Evolutionary conservation across 2,329 filamentous ascomycete species (phyloP).

Genomic region (Endocalyx cinctus): DNA sequence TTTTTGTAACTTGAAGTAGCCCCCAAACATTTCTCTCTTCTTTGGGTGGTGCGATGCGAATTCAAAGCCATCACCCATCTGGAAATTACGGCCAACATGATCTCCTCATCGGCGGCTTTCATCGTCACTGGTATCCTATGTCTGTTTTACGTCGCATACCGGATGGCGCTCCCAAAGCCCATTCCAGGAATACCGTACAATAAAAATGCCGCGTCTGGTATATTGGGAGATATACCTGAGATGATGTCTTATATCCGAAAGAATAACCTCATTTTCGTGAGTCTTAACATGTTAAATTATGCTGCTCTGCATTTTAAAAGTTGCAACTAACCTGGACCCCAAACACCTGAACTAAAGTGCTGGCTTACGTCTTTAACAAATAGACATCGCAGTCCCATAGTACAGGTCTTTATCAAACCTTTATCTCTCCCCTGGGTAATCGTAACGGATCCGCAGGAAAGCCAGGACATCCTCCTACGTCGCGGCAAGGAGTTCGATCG

Average conservation of each 20-base stretch:
- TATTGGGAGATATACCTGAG: background rate
- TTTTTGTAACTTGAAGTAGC: no score
- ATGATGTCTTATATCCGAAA: background rate
- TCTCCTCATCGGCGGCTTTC: no score
- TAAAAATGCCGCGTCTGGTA: background rate
- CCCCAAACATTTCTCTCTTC: no score
- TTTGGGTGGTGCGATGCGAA: no score
- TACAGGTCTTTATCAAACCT: slow-evolving; percentile 43
- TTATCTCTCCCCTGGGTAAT: slow-evolving; percentile 39
- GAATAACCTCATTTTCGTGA: background rate
- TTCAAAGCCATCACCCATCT: no score
- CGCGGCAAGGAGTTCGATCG: slow-evolving; percentile 41
- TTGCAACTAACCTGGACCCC: background rate
- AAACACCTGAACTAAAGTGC: slow-evolving; percentile 11
- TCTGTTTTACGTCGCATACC: background rate
- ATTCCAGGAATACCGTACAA: background rate
- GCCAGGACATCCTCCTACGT: slow-evolving; percentile 39
- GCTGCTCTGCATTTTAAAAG: background rate
- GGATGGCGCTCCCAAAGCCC: background rate
- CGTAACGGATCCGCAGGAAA: slow-evolving; percentile 37
- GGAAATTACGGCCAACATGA: no score
- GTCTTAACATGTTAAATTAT: no score
- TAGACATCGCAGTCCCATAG: slow-evolving; percentile 34
- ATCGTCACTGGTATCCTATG: background rate
- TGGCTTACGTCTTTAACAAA: slow-evolving; percentile 26